These are phyloP conservation scores for Thalia dealbata DNA, from an alignment of 176 grass and related monocot genomes.

Conservation along the genomic window DNA sequence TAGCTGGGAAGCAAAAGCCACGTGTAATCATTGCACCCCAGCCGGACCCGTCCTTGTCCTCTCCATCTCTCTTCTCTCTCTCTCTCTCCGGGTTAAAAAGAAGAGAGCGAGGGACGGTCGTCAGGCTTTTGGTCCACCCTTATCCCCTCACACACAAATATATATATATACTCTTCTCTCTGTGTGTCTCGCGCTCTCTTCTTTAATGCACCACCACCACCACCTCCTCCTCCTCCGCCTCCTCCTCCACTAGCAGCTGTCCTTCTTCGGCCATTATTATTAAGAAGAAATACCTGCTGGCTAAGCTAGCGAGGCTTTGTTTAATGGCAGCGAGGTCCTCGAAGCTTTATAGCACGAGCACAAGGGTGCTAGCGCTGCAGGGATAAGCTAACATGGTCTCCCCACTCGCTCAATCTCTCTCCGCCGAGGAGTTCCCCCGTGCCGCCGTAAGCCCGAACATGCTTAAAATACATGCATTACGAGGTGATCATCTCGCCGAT, in stretches of 20 bases:
- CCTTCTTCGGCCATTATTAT: not conserved
- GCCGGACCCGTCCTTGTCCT: not conserved
- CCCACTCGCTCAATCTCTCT: not conserved
- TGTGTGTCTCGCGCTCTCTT: not conserved
- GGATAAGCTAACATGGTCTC: not conserved
- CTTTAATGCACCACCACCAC: not conserved
- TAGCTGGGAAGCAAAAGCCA: not conserved
- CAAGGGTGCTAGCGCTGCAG: not conserved
- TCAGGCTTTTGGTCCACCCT: not conserved
- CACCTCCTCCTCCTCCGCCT: not conserved
- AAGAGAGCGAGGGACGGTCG: not conserved
- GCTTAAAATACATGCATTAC: not conserved
- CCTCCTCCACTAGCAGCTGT: not conserved
- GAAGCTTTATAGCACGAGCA: not conserved
- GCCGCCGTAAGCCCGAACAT: not conserved
- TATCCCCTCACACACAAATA: not conserved
- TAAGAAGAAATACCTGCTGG: not conserved
- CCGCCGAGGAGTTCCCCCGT: not conserved
- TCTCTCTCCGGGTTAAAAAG: not conserved
- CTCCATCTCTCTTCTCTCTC: too few relatives aligned
- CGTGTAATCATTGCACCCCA: conserved; percentile 2
- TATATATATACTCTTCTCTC: too few relatives aligned
- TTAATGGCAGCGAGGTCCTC: not conserved
- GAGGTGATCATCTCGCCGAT: conserved; percentile 1
- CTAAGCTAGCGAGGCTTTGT: not conserved